Evolutionary conservation across 2,329 filamentous ascomycete genomes (phyloP), one percentile per base, ranked within the genome.

Genomic region (Cryphonectria naterciae): DNA sequence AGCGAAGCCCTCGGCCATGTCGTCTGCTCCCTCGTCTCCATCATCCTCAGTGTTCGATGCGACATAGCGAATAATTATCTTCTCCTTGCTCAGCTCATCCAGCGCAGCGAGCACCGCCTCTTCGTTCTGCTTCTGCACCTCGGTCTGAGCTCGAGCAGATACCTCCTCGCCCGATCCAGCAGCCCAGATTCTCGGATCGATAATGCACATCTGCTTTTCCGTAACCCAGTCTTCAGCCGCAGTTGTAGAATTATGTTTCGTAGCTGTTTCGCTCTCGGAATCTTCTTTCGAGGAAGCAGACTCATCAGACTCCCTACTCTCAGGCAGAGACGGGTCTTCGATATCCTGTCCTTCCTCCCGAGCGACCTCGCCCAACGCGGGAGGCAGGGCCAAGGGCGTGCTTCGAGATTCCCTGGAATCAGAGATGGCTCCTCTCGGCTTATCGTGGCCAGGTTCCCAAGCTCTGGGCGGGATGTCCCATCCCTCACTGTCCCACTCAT

Each of bases 181-280:
- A 35, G 41, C 66, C 71, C 71, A 73, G 7, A 73, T 17, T 28
- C 49, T 49, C 1, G 71, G 69, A n/a, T 73, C 62, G 25, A 73
- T 52, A 2, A 73, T 69, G 4, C 52, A 32, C 19, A 73, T 67
- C 8, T 39, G 67, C 43, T 43, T 68, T 4, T 41, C 32, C n/a
- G 7, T 1, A 7, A 41, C 7, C n/a, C 4, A 5, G 41, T 41
- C 22, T 6, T 7, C 28, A 17, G 61, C 28, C 11, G 15, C 10
- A 64, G 13, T 25, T 35, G 37, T 11, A 41, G 61, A 56, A 8
- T 22, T 11, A 4, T 65, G 19, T 1, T 43, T 46, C 35, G 11
- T 10, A 3, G 19, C 10, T 17, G 58, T 25, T 61, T 15, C 32
- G 19, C 7, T 13, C 25, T 61, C 58, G 11, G 58, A 17, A 1